phyloP scores from a whole-genome alignment of 495 filamentous ascomycete genomes.

The Penicillium diatomitis region DNA sequence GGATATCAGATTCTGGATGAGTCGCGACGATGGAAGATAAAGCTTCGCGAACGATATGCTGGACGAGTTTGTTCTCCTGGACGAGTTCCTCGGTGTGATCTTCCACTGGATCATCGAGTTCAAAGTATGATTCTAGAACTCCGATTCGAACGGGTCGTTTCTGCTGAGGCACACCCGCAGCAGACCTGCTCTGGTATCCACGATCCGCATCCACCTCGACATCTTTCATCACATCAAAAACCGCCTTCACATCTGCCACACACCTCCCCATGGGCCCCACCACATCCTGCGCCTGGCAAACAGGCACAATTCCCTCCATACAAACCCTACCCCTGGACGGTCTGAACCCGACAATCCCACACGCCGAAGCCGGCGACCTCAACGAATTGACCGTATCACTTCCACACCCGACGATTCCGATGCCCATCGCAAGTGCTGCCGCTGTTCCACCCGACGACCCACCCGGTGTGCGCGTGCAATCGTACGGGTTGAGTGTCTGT shows the following conservation, averaged over 20 bases:
- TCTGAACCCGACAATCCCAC: constrained; percentile 50
- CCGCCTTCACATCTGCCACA: constrained; percentile 43
- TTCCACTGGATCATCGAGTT: constrained; percentile 23
- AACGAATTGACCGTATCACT: constrained; percentile 58
- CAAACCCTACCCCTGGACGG: constrained; percentile 50
- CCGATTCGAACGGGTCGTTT: constrained; percentile 36
- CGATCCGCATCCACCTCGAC: background rate
- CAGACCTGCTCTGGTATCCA: background rate
- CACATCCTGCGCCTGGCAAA: constrained; percentile 53
- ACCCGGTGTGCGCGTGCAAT: constrained; percentile 50
- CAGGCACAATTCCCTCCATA: constrained; percentile 45
- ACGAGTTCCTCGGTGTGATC: constrained; percentile 40
- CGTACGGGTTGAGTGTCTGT: constrained; percentile 56
- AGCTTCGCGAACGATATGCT: constrained; percentile 34
- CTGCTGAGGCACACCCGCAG: constrained; percentile 13
- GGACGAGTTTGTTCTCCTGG: constrained; percentile 47
- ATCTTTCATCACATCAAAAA: constrained; percentile 48
- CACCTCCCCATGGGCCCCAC: constrained; percentile 50
- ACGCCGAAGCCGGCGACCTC: constrained; percentile 53
- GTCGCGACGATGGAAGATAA: constrained; percentile 12
- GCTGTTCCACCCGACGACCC: constrained; percentile 56
- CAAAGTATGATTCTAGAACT: constrained; percentile 35
- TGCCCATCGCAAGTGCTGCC: constrained; percentile 48
- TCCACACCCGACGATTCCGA: constrained; percentile 49
- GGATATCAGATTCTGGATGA: constrained; percentile 3